Base-by-base conservation (phyloP, 2,329 filamentous ascomycete species). In the Xylaria polymorpha region DNA sequence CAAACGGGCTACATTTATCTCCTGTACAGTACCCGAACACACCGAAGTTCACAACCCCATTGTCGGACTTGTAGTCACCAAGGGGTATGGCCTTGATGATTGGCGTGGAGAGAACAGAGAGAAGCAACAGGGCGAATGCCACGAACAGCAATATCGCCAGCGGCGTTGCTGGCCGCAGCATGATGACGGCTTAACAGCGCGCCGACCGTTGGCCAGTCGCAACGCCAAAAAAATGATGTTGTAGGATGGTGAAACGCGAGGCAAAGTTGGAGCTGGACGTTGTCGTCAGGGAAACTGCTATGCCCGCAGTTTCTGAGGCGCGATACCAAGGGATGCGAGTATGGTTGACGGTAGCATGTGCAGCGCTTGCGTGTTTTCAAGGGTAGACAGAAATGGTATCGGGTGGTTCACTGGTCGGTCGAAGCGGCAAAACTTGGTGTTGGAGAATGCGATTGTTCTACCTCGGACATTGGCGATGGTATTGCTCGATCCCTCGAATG, bases 161-260 rank as follows among this genome's bases (percentile, higher is more conserved):
- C 74, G 96, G 95, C 69, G 96, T 98, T 71, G 96, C 95, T 71
- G 96, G 94, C 78, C 94, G 93, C 80, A 98, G 85, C 89, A 97
- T 93, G 83, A 83, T 90, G 84, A 78, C 75, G 73, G 73, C 61
- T 70, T 59, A 68, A 74, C 71, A 78, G 75, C 76, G 76, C 64
- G 75, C 77, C 72, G 76, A 75, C 77, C 75, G 75, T 43, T 50
- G 50, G 69, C 41, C 74, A 78, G 77, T 71, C 73, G 74, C 77
- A 74, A 73, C 75, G 74, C 74, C 61, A 50, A 48, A 63, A 63
- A 37, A 57, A 64, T 20, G 56, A 56, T 69, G 12, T 65, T 44
- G 68, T 70, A 29, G 20, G 68, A 25, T 56, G 53, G 46, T 41
- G 61, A 44, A 50, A 48, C 2, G 44, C 61, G 70, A 59, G 43